Evolutionary conservation across 768 basidiomycete species (phyloP).

Genomic region (Crucibulum laeve): DNA sequence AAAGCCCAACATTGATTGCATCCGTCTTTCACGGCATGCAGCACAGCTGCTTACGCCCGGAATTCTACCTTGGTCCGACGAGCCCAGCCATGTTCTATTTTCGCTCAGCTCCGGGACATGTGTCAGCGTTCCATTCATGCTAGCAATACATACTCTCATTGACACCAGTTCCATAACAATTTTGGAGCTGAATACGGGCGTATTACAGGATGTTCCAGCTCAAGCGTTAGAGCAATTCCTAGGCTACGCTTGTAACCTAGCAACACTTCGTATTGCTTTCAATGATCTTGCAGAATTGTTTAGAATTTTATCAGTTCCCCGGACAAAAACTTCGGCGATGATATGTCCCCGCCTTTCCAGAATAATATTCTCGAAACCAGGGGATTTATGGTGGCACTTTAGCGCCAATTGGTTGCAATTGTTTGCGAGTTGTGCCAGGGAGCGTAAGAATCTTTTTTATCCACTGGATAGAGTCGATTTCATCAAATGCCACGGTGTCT

Average conservation of each 20-base stretch:
- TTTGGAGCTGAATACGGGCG: constrained; percentile 25
- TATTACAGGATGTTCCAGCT: constrained; percentile 18
- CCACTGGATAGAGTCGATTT: constrained; percentile 20
- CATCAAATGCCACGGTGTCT: constrained; percentile 19
- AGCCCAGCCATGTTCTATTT: constrained; percentile 10
- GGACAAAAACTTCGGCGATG: constrained; percentile 1
- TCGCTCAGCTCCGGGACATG: constrained; percentile 20
- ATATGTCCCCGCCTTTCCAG: constrained; percentile 19
- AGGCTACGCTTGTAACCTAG: constrained; percentile 12
- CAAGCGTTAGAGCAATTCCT: constrained; percentile 15
- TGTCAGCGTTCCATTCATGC: constrained; percentile 11
- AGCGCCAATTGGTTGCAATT: constrained; percentile 21
- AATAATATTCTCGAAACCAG: constrained; percentile 25
- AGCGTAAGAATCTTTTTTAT: constrained; percentile 8
- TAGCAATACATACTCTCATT: constrained; percentile 14
- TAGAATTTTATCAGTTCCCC: constrained; percentile 10
- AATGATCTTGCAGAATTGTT: constrained; percentile 24
- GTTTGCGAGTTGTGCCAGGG: constrained; percentile 12
- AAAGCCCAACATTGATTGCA: neutral
- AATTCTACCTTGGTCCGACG: constrained; percentile 16
- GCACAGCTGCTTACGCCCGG: constrained; percentile 14
- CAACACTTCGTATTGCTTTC: constrained; percentile 21
- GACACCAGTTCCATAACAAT: constrained; percentile 19
- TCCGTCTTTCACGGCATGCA: constrained; percentile 19
- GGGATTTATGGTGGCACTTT: constrained; percentile 30